Evolutionary conservation across 2,329 filamentous ascomycete genomes (phyloP).

Genomic region (Coniochaeta sp.): DNA sequence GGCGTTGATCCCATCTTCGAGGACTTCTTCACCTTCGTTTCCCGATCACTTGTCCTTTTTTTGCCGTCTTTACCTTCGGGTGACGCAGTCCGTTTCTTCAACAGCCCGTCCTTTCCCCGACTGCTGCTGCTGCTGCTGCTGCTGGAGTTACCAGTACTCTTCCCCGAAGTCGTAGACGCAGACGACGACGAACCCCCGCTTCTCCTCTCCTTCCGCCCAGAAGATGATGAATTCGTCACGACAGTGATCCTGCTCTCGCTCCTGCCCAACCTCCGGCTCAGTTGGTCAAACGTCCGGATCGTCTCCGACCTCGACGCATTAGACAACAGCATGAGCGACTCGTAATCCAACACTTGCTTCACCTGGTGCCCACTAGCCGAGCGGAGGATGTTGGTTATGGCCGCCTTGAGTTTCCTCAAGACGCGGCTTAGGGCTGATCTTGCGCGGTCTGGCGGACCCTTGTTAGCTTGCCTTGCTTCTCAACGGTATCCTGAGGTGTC

Average conservation of each 20-base stretch:
- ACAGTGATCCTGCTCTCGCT: background rate
- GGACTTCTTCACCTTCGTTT: no score
- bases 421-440: constrained; percentile 32
- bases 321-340: constrained; percentile 38
- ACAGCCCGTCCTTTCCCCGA: no score
- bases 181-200: constrained; percentile 1
- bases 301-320: constrained; percentile 40
- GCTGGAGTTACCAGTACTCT: background rate
- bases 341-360: constrained; percentile 34
- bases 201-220: background rate
- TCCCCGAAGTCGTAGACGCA: background rate
- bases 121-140: background rate
- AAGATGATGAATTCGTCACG: background rate
- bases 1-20: no score
- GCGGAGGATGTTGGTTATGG: constrained; percentile 32
- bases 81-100: no score
- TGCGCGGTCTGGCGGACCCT: constrained; percentile 23
- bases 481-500: no score
- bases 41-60: no score
- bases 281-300: constrained; percentile 38
- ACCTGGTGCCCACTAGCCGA: constrained; percentile 24
- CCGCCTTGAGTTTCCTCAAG: constrained; percentile 33
- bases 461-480: no score
- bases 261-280: constrained; percentile 29
- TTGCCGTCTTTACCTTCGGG: no score